A percentile compares a stretch with the other conserved stretches of the same genome.
phyloP scores from a whole-genome alignment of 1,284 basidiomycete species.

The Ceratobasidium sp. region DNA sequence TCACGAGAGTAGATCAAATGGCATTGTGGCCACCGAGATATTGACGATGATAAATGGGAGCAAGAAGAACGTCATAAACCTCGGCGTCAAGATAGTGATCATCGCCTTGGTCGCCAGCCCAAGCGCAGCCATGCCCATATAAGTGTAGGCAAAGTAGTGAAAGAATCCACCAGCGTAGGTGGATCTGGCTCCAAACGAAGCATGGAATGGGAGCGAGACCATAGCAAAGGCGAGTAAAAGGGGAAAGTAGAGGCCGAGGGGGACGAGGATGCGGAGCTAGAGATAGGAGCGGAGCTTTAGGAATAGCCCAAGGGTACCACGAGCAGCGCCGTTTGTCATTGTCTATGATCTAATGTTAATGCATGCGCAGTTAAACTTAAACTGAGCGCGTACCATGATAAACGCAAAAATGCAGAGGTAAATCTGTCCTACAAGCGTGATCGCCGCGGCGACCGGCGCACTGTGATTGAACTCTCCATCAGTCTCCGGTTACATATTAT shows the following conservation, averaged over 20 bases:
- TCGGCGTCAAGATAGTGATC: slow-evolving; percentile 48
- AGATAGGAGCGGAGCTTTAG: slow-evolving; percentile 57
- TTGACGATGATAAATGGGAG: slow-evolving; percentile 63
- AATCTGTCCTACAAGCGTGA: slow-evolving; percentile 62
- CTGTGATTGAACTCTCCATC: slow-evolving; percentile 9
- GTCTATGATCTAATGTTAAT: slow-evolving; percentile 57
- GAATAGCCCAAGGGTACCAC: slow-evolving; percentile 58
- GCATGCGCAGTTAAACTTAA: no score
- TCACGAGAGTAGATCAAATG: slow-evolving; percentile 62
- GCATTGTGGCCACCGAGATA: slow-evolving; percentile 58
- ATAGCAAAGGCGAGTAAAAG: slow-evolving; percentile 59
- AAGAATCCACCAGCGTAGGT: slow-evolving; percentile 59
- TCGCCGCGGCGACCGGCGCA: slow-evolving; percentile 62
- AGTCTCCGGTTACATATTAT: neutral
- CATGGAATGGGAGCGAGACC: slow-evolving; percentile 59
- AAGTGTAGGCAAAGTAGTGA: slow-evolving; percentile 58
- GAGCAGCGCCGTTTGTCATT: slow-evolving; percentile 59
- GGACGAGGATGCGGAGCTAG: slow-evolving; percentile 55
- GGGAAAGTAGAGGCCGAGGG: slow-evolving; percentile 56
- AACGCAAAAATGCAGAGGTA: slow-evolving; percentile 60
- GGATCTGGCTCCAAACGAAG: slow-evolving; percentile 57
- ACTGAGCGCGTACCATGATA: slow-evolving; percentile 20
- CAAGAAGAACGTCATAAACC: slow-evolving; percentile 49
- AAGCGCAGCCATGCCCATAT: slow-evolving; percentile 57
- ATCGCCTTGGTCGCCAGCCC: slow-evolving; percentile 55